These are phyloP conservation scores for Boletus sensibilis DNA, from an alignment of 768 basidiomycete genomes.

Conservation along the genomic window DNA sequence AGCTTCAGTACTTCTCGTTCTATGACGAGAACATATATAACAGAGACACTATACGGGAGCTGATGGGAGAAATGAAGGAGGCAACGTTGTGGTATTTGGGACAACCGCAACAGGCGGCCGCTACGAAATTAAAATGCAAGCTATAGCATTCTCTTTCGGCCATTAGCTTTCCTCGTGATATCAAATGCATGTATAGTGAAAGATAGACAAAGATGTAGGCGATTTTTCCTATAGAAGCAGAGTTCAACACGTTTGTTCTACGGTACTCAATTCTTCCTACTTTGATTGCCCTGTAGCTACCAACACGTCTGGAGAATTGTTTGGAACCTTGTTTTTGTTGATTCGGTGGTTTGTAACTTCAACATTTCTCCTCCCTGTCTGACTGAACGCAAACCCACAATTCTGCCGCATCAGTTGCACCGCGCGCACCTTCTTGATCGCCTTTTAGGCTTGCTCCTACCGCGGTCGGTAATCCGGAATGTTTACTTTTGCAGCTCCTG, in stretches of 20 bases:
- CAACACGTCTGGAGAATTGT: no score
- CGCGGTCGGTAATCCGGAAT: constrained; percentile 94
- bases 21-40: constrained; percentile 47
- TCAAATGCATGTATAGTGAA: neutral
- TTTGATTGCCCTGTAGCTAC: no score
- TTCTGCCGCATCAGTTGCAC: constrained; percentile 95
- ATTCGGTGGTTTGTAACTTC: no score
- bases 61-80: constrained; percentile 41
- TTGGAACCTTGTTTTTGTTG: no score
- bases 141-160: neutral
- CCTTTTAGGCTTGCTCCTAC: constrained; percentile 99
- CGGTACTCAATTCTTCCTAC: no score
- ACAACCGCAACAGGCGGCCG: neutral
- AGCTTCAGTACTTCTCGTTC: constrained; percentile 35
- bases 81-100: constrained; percentile 27
- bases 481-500: constrained; percentile 99
- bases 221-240: no score
- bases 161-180: neutral
- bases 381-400: constrained; percentile 97
- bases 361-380: no score
- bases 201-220: neutral
- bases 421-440: constrained; percentile 99
- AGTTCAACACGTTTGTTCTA: neutral
- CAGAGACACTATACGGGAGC: constrained; percentile 38
- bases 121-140: neutral